A percentile compares a stretch with the other conserved stretches of the same genome.
Evolutionary conservation across 2,329 filamentous ascomycete species (phyloP).

Genomic region (Fusarium lateritium): DNA sequence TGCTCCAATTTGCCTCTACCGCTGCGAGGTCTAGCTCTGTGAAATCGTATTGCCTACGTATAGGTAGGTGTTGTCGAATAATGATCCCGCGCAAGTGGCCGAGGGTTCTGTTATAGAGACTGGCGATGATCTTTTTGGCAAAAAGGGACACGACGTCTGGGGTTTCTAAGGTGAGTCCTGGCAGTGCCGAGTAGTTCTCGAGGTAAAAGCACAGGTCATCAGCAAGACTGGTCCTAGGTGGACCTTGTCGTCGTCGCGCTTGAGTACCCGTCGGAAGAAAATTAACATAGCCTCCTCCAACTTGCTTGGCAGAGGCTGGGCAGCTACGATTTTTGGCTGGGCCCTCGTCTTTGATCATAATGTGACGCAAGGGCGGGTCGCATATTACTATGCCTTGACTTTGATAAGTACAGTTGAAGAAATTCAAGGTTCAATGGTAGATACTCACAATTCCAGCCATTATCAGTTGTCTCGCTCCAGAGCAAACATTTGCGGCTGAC

Average conservation of each 20-base stretch:
- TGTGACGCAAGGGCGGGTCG: background rate
- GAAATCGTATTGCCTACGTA: conserved; percentile 1
- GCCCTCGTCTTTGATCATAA: background rate
- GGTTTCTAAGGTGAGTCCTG: background rate
- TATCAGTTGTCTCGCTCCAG: background rate
- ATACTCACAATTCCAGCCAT: background rate
- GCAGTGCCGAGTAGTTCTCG: background rate
- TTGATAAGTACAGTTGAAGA: background rate
- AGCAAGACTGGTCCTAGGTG: background rate
- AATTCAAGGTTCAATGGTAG: too few species aligned
- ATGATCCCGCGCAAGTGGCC: background rate
- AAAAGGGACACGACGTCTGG: background rate
- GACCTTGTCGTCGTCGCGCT: background rate
- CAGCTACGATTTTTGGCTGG: background rate
- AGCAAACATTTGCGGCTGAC: conserved; percentile 3
- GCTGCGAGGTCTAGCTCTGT: background rate
- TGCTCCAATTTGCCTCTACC: conserved; percentile 9
- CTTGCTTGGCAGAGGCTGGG: background rate
- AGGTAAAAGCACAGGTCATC: conserved; percentile 10
- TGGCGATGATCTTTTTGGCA: background rate
- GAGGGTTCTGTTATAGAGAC: background rate
- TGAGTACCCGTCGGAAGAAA: background rate
- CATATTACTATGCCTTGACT: background rate
- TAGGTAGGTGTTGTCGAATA: background rate
- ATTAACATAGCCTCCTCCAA: background rate